Conservation (phyloP, 306 rosid genomes). For the Astragalus membranaceus region DNA sequence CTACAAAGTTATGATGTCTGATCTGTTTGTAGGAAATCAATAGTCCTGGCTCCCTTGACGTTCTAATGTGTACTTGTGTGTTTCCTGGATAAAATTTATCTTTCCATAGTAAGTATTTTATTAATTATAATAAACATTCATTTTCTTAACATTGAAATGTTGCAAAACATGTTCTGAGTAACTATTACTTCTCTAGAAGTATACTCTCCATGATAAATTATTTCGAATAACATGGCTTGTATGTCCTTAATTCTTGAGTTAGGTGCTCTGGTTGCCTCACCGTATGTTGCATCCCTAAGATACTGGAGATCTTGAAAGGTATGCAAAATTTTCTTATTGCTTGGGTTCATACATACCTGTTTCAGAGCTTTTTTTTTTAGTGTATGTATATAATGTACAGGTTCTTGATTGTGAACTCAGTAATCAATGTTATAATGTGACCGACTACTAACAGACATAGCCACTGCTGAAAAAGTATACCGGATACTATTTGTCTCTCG, state of each 20-base stretch:
- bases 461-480: not conserved
- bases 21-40: constrained; percentile 28
- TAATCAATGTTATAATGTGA: not conserved
- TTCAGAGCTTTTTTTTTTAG: not conserved
- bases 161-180: constrained; percentile 2
- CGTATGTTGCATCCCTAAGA: constrained; percentile 29
- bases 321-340: not conserved
- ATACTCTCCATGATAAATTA: constrained; percentile 13
- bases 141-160: not conserved
- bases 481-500: not conserved
- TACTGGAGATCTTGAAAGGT: constrained; percentile 52
- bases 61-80: constrained; percentile 30
- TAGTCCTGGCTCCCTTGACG: constrained; percentile 29
- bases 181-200: not conserved
- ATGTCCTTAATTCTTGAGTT: constrained; percentile 26
- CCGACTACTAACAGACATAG: not conserved
- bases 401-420: constrained; percentile 3
- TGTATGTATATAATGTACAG: not conserved
- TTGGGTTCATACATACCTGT: not conserved
- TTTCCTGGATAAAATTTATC: constrained; percentile 30
- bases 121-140: not conserved
- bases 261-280: constrained; percentile 38
- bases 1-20: constrained; percentile 16
- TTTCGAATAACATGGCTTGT: constrained; percentile 27
- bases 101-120: constrained; percentile 34